Conservation (phyloP, 2,329 filamentous ascomycete genomes). For the Canariomyces notabilis region DNA sequence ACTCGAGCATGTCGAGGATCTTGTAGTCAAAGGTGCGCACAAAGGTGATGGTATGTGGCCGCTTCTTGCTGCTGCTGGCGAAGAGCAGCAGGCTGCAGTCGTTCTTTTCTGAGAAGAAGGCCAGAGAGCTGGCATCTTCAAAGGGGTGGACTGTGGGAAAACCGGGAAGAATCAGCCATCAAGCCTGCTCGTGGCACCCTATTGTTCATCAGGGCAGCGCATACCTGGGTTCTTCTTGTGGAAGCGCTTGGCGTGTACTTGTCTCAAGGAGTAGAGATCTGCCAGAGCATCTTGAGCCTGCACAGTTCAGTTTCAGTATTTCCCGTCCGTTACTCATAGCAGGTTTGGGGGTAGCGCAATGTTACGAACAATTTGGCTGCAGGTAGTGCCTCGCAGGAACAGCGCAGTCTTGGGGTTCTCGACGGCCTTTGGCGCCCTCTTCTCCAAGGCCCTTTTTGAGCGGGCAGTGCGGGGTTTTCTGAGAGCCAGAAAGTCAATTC, state of each 20-base stretch:
- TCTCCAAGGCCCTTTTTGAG: constrained; percentile 90
- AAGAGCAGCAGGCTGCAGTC: constrained; percentile 83
- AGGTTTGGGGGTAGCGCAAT: background rate
- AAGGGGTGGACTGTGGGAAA: constrained; percentile 65
- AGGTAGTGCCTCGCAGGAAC: constrained; percentile 81
- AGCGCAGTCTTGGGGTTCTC: constrained; percentile 90
- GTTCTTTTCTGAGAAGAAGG: constrained; percentile 97
- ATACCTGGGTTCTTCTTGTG: constrained; percentile 80
- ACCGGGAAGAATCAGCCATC: background rate
- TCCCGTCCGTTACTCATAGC: background rate
- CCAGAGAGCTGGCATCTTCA: constrained; percentile 78
- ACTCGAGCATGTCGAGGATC: constrained; percentile 90
- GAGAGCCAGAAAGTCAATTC: background rate
- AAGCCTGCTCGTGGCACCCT: background rate
- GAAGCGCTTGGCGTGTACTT: constrained; percentile 82
- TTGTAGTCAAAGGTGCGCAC: constrained; percentile 79
- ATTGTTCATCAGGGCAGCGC: constrained; percentile 37
- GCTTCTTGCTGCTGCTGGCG: constrained; percentile 84
- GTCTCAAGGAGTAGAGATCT: constrained; percentile 79
- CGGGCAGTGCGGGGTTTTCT: constrained; percentile 68
- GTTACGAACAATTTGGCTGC: constrained; percentile 64
- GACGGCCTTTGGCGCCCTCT: constrained; percentile 79
- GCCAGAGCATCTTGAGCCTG: constrained; percentile 65
- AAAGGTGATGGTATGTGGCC: constrained; percentile 84
- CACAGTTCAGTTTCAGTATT: constrained; percentile 3